Base-by-base conservation (phyloP, 345 rosid species). In the Lepidium didymum region DNA sequence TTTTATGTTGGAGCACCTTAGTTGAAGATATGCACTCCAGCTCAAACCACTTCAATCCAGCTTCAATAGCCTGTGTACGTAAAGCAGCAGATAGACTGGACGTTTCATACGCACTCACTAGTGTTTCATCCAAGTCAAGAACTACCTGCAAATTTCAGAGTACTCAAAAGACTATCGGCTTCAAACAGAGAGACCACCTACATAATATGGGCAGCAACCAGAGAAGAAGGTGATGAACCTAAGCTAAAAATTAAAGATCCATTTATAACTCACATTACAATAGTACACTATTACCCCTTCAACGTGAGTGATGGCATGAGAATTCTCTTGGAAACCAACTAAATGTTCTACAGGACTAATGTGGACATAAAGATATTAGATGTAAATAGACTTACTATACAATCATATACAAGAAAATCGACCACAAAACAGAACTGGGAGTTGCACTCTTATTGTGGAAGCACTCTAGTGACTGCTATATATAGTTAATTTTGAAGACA, bases 101-200 rank as follows among this genome's bases (percentile, higher is more conserved):
- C 1, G 64, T 44, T 56, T 68, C 72, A 45, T 68, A 56, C 7
- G 56, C 72, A 68, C 72, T 44, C 54, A 68, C 72, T 37, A 68
- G 9, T 51, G 96, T 92, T 68, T 92, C 98, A 77, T 92, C 98
- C 84, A 92, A 82, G 77, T 90, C 96, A 5, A 92, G 93, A 74
- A 92, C 96, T 44, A 92, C 98, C 98, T 90, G 80, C 56, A 77
- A 35, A 44, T 34, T 23, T 19, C 53, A 55, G 15, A 16, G 4
- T 18, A 53, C 62, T 66, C 49, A 31, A 16, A 65, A 43, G 36
- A 64, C 11, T 25, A 49, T 23, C 61, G 29, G 10, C n/a, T 62
- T 51, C 23, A 11, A n/a, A 34, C 21, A 50, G n/a, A 19, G 51
- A 49, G 7, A 36, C 34, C 46, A n/a, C 50, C 36, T 1, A 18